Percentiles rank a stretch among this genome's conserved stretches.
Evolutionary conservation across 2,329 filamentous ascomycete genomes (phyloP).

Genomic region (Ambrosiella cleistominuta): DNA sequence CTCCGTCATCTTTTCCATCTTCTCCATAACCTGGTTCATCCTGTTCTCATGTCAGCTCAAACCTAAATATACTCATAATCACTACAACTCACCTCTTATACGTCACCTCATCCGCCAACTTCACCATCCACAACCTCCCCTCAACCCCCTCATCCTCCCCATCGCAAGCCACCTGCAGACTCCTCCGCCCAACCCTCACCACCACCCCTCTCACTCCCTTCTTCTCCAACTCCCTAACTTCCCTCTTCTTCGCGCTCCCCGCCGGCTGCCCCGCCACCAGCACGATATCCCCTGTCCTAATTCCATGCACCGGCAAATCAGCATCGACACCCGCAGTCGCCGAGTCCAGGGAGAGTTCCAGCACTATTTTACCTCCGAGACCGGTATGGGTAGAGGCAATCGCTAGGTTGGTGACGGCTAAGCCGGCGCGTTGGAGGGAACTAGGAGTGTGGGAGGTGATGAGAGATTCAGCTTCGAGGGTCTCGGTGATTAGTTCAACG

Average conservation of each 20-base stretch:
- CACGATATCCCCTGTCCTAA: constrained; percentile 63
- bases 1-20: constrained; percentile 38
- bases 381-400: constrained; percentile 68
- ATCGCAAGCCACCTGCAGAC: constrained; percentile 44
- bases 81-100: constrained; percentile 31
- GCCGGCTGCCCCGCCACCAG: constrained; percentile 57
- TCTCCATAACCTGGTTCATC: constrained; percentile 47
- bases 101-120: constrained; percentile 51
- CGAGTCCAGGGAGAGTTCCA: constrained; percentile 62
- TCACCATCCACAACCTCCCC: constrained; percentile 44
- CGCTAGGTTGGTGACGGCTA: constrained; percentile 60
- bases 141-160: constrained; percentile 28
- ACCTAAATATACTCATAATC: not conserved
- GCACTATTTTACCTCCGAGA: constrained; percentile 73
- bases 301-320: constrained; percentile 55
- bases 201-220: constrained; percentile 56
- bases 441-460: constrained; percentile 50
- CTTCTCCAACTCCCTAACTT: constrained; percentile 52
- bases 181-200: constrained; percentile 39
- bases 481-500: constrained; percentile 53
- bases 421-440: constrained; percentile 56
- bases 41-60: not conserved
- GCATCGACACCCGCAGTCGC: constrained; percentile 32
- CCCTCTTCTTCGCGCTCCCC: constrained; percentile 53
- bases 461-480: constrained; percentile 50